Conservation (phyloP, 2,329 filamentous ascomycete genomes). For the Penicillium sp. region DNA sequence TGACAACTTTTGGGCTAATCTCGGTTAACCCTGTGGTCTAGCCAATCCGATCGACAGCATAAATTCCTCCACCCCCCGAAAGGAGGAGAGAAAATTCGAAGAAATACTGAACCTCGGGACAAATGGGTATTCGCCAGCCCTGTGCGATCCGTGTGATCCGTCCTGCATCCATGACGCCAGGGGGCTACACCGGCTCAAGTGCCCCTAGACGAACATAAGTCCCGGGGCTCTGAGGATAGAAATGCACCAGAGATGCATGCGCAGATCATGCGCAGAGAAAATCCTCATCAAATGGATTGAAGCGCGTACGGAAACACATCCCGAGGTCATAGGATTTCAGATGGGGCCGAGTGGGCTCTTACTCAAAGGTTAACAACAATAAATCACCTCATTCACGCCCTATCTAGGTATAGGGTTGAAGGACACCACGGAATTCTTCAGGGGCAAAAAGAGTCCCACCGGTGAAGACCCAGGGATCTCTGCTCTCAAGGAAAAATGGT, state of each 20-base stretch:
- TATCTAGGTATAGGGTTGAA: background rate
- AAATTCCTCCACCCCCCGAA: background rate
- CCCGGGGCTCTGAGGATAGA: background rate
- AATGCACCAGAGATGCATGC: background rate
- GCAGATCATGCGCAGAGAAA: conserved; percentile 8
- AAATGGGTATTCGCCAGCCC: conserved; percentile 9
- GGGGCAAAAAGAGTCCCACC: conserved; percentile 2
- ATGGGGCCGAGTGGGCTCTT: background rate
- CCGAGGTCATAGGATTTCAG: conserved; percentile 6
- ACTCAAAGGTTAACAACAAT: background rate
- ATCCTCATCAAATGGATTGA: conserved; percentile 10
- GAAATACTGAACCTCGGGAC: conserved; percentile 1
- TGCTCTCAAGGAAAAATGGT: background rate
- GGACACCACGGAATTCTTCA: background rate
- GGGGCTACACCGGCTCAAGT: conserved; percentile 9
- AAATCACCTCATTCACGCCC: conserved; percentile 1
- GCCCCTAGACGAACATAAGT: background rate
- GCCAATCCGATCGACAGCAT: conserved; percentile 11
- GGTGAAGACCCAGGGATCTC: background rate
- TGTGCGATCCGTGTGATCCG: conserved; percentile 14
- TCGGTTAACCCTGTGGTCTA: conserved; percentile 9
- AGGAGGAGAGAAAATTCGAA: conserved; percentile 5
- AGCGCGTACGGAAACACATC: conserved; percentile 9
- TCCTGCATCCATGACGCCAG: conserved; percentile 24
- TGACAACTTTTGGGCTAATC: conserved; percentile 9